Evolutionary conservation across 306 rosid genomes (phyloP), one percentile per base, ranked within the genome.

Genomic region (Begonia fuchsioides): DNA sequence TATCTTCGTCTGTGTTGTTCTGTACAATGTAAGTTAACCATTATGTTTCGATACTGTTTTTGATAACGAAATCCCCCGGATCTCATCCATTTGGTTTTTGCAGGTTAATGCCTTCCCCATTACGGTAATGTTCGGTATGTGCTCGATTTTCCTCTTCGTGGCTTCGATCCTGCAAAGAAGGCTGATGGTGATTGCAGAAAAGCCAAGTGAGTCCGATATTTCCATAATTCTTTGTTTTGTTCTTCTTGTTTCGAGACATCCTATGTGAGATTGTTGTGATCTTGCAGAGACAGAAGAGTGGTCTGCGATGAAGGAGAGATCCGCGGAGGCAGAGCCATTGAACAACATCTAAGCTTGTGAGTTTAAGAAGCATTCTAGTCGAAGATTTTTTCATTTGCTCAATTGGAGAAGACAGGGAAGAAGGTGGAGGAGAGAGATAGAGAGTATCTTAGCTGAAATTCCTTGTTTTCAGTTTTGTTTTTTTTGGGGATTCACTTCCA

Each of bases 101-200:
- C 67, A 90, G 98, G 98, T 90, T 56, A 66, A 85, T 55, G 98
- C 95, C 32, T 90, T 90, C 76, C 98, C 98, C 1, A 90, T 90
- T 70, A 77, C 96, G 40, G 64, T 81, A 17, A 90, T 90, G 98
- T 90, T 85, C 38, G 94, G 94, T 46, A 90, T 90, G 98, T 90
- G 98, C 79, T 82, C 98, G 16, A 75, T 79, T 46, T 90, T 90
- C 83, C 94, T 90, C 63, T 40, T 81, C 44, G 75, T 90, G 57
- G 98, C 98, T 44, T 77, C 71, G 58, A 26, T 82, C 64, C 71
- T 90, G 57, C 96, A 85, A 82, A 74, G 94, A 81, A 76, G 95
- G 66, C 85, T 90, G 54, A 39, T 90, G 77, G 59, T 50, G 55
- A 79, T 90, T 61, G 59, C 83, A 41, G 96, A 90, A 11, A 90